phyloP scores from a whole-genome alignment of 2,329 filamentous ascomycete species.

The Fusarium falciforme region DNA sequence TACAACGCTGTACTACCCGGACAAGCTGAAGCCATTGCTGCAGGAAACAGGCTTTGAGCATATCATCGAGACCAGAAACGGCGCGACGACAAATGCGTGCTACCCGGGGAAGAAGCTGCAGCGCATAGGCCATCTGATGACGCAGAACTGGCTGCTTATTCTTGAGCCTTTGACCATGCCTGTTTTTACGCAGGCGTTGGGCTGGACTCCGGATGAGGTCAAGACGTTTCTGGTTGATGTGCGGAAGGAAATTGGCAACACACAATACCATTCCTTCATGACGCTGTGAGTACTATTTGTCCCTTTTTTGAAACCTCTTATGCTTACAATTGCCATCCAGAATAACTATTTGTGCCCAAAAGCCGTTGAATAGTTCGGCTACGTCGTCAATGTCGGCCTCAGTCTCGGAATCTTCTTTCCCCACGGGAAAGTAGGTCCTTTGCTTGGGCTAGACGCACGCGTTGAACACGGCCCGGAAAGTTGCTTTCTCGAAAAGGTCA shows the following conservation, averaged over 20 bases:
- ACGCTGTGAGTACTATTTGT: slow-evolving; percentile 29
- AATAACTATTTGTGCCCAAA: slow-evolving; percentile 33
- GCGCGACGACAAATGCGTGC: slow-evolving; percentile 40
- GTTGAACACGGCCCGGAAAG: not conserved
- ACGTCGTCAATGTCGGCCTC: slow-evolving; percentile 25
- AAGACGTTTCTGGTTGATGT: slow-evolving; percentile 32
- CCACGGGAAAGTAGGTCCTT: not conserved
- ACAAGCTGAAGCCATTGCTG: slow-evolving; percentile 26
- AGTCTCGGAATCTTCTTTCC: slow-evolving; percentile 21
- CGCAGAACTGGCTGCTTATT: slow-evolving; percentile 38
- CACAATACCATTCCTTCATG: slow-evolving; percentile 40
- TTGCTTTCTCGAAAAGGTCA: not conserved
- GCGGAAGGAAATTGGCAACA: slow-evolving; percentile 34
- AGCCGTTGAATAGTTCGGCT: slow-evolving; percentile 20
- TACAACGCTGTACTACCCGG: slow-evolving; percentile 28
- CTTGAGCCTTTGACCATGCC: slow-evolving; percentile 38
- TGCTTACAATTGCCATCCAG: slow-evolving; percentile 16
- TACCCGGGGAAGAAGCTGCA: slow-evolving; percentile 39
- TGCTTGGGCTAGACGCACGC: not conserved
- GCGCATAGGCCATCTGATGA: slow-evolving; percentile 39
- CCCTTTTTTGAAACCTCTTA: not conserved
- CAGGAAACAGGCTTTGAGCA: slow-evolving; percentile 32
- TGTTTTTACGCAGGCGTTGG: slow-evolving; percentile 35
- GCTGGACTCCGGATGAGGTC: slow-evolving; percentile 33
- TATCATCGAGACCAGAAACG: slow-evolving; percentile 37